Percentiles rank a stretch among this genome's conserved stretches.
Evolutionary conservation across 768 basidiomycete genomes (phyloP).

Genomic region (Trametes cinnabarina): DNA sequence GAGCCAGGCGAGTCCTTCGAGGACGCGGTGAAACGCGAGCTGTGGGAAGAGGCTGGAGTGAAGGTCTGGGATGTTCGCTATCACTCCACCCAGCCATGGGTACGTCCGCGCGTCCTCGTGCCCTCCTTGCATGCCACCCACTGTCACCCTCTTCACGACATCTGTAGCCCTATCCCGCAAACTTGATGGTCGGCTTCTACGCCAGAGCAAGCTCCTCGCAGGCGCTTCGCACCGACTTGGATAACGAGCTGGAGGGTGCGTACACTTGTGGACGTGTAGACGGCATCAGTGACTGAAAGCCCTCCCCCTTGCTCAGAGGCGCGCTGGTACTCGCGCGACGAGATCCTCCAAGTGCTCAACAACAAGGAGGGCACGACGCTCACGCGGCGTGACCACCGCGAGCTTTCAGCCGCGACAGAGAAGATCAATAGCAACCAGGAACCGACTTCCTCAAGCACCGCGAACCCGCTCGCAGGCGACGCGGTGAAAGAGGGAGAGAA

Average conservation of each 20-base stretch:
- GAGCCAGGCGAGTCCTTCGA: constrained; percentile 95
- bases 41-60: constrained; percentile 97
- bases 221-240: constrained; percentile 79
- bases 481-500: constrained; percentile 25
- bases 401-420: constrained; percentile 36
- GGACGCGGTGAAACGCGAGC: constrained; percentile 87
- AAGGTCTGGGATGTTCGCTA: constrained; percentile 79
- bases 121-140: not conserved
- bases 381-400: constrained; percentile 48
- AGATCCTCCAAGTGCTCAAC: constrained; percentile 63
- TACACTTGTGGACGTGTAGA: not conserved
- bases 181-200: constrained; percentile 88
- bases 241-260: constrained; percentile 92
- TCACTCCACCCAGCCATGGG: constrained; percentile 88
- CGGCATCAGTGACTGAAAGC: not conserved
- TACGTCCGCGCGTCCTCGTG: constrained; percentile 35
- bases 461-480: constrained; percentile 28
- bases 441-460: not conserved
- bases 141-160: not conserved
- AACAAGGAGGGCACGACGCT: constrained; percentile 52
- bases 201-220: constrained; percentile 72
- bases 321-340: constrained; percentile 79
- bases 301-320: constrained; percentile 56
- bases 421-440: constrained; percentile 12
- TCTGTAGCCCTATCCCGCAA: constrained; percentile 82